Base-by-base conservation (phyloP, 2,329 filamentous ascomycete species). In the Cladosporium halotolerans region DNA sequence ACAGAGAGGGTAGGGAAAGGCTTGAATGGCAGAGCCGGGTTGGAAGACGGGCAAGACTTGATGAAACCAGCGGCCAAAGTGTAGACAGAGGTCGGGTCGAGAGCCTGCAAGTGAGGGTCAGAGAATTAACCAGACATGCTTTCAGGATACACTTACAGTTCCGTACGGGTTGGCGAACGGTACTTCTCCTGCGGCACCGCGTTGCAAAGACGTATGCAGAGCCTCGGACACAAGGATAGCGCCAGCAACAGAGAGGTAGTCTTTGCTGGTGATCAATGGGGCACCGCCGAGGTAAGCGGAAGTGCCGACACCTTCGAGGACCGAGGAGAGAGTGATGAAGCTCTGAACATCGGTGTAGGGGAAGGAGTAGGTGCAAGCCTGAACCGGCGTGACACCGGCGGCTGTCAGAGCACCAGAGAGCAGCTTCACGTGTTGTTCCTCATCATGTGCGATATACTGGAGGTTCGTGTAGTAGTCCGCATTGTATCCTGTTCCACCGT, bases 51-150 rank as follows among this genome's bases (percentile, higher is more conserved):
- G 68, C 82, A 85, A 2, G 69, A 67, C 3, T 66, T 72, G 64
- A 86, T 83, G 70, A 86, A 86, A 52, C 73, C 72, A 0, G 81
- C 75, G 0, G 83, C 83, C n/a, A 87, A 76, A 4, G 82, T 82
- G 73, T 77, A 85, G 49, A 85, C 81, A 60, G 78, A 70, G 66
- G 82, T 77, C 62, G 79, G 74, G 60, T 71, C 68, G 40, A 86
- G 73, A 0, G 83, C 80, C 50, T 53, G 33, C 4, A 8, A 2
- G 13, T 14, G 11, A 5, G 32, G n/a, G 23, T 46, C 23, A 46
- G 50, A 16, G n/a, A 11, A 9, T 14, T 6, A 3, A 11, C 8
- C 16, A n/a, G 10, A 34, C 39, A 23, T 1, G 16, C 9, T 19
- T n/a, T 19, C 13, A 28, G 5, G 9, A n/a, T 32, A 6, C 43